These are phyloP conservation scores for Fomes fomentarius DNA, from an alignment of 1,284 basidiomycete species.

Conservation along the genomic window DNA sequence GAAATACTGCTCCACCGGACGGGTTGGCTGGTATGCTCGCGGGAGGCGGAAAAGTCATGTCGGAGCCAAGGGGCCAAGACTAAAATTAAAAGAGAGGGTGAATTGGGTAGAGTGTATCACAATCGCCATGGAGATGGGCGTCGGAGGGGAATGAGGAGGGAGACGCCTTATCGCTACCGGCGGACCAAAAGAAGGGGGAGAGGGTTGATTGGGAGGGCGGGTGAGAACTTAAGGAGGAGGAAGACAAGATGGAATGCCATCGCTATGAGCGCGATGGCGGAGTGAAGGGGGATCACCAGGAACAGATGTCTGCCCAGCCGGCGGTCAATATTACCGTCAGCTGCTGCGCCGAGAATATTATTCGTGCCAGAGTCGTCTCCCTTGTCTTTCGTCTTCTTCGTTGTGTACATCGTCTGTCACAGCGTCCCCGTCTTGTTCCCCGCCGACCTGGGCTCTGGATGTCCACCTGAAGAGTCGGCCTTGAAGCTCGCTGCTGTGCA, in stretches of 20 bases:
- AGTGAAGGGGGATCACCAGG: constrained; percentile 1
- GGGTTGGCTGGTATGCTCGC: too few relatives aligned
- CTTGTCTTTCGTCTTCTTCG: constrained; percentile 5
- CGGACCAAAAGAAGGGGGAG: background rate
- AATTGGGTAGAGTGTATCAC: background rate
- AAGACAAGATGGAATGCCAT: background rate
- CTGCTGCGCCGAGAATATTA: too few relatives aligned
- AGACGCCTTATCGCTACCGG: constrained; percentile 2
- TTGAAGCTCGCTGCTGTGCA: constrained; percentile 22
- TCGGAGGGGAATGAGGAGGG: background rate
- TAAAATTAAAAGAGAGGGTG: background rate
- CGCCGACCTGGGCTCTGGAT: constrained; percentile 21
- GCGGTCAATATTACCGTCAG: constrained; percentile 1
- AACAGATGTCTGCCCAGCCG: background rate
- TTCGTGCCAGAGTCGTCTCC: too few relatives aligned
- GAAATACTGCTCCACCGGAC: too few relatives aligned
- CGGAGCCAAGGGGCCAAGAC: too few relatives aligned
- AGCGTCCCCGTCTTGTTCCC: constrained; percentile 16
- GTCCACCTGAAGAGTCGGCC: constrained; percentile 15
- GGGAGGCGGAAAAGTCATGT: too few relatives aligned
- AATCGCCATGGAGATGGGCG: background rate
- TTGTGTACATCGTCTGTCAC: constrained; percentile 13
- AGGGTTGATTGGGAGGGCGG: background rate
- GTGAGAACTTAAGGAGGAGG: background rate
- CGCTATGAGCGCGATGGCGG: background rate